A percentile compares a stretch with the other conserved stretches of the same genome.
Evolutionary conservation across 106 monocot genomes (phyloP).

Genomic region (Dioscorea zingiberensis): DNA sequence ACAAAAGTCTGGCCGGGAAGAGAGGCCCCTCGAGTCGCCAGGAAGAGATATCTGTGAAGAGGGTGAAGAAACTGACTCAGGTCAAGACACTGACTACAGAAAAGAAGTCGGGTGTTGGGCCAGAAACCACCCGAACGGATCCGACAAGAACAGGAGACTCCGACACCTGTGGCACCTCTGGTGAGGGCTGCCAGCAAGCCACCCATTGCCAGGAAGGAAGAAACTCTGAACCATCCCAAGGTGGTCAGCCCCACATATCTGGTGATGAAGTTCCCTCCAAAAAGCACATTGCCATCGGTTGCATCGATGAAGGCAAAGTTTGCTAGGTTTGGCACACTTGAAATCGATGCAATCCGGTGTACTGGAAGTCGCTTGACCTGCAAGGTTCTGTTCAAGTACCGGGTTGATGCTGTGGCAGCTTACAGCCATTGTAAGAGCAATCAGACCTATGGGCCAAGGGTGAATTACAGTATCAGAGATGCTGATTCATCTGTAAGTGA

Average conservation of each 20-base stretch:
- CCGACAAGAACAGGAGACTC: conserved; percentile 12
- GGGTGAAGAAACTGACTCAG: conserved; percentile 36
- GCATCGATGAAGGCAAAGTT: conserved; percentile 57
- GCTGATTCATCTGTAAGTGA: conserved; percentile 13
- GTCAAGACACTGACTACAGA: conserved; percentile 34
- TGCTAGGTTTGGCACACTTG: conserved; percentile 61
- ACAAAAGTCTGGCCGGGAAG: conserved; percentile 36
- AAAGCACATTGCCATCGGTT: conserved; percentile 50
- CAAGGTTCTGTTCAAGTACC: conserved; percentile 59
- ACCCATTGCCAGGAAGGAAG: conserved; percentile 22
- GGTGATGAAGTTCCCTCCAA: conserved; percentile 61
- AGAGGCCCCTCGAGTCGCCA: conserved; percentile 41
- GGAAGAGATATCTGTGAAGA: conserved; percentile 44
- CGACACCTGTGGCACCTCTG: neutral
- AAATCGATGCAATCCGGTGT: conserved; percentile 41
- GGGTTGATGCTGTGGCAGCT: conserved; percentile 39
- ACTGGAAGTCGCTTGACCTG: conserved; percentile 61
- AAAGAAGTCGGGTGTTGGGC: conserved; percentile 21
- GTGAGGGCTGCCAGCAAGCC: conserved; percentile 4
- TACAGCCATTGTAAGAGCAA: conserved; percentile 29
- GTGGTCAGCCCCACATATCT: conserved; percentile 36
- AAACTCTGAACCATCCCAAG: conserved; percentile 17
- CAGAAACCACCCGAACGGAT: neutral
- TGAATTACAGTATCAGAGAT: conserved; percentile 44
- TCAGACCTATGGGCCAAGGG: conserved; percentile 51